A percentile compares a stretch with the other conserved stretches of the same genome.
These are phyloP conservation scores for Leptomonas seymouri DNA, from an alignment of 208 protist species.

Conservation along the genomic window DNA sequence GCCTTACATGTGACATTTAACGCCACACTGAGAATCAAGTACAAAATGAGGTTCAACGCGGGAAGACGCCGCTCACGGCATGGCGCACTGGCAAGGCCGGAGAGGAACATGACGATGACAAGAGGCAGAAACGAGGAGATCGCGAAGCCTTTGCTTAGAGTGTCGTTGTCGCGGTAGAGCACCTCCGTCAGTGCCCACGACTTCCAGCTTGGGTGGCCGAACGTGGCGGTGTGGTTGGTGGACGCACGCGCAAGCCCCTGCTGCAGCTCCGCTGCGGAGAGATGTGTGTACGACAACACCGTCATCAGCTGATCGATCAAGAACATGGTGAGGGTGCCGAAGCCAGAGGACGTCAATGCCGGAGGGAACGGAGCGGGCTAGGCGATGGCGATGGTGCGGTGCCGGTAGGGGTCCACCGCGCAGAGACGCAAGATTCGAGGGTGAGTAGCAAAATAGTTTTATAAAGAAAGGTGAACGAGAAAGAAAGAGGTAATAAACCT, in stretches of 20 bases:
- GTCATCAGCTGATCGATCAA: slow-evolving; percentile 3
- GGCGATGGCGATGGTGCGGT: no score
- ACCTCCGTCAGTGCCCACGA: slow-evolving; percentile 59
- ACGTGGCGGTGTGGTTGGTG: not conserved
- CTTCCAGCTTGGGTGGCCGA: slow-evolving; percentile 30
- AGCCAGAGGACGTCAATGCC: not conserved
- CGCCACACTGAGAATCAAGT: slow-evolving; percentile 42
- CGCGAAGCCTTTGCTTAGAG: slow-evolving; percentile 60
- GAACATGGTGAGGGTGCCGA: not conserved
- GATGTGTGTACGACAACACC: slow-evolving; percentile 42
- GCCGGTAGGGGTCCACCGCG: no score
- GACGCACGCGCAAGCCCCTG: slow-evolving; percentile 8
- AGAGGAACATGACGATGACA: slow-evolving; percentile 63
- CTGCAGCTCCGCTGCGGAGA: slow-evolving; percentile 29
- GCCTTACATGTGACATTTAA: slow-evolving; percentile 60
- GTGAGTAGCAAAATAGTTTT: no score
- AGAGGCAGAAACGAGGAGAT: slow-evolving; percentile 62
- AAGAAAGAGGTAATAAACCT: no score
- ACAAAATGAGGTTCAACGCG: slow-evolving; percentile 60
- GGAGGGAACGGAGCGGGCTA: no score
- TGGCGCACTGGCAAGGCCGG: slow-evolving; percentile 60
- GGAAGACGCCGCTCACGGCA: slow-evolving; percentile 39
- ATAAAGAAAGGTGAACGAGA: no score
- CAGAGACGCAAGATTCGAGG: no score
- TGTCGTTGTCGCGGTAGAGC: slow-evolving; percentile 49